Evolutionary conservation across 2,329 filamentous ascomycete genomes (phyloP).

Genomic region (Chrysoporthe puriensis): DNA sequence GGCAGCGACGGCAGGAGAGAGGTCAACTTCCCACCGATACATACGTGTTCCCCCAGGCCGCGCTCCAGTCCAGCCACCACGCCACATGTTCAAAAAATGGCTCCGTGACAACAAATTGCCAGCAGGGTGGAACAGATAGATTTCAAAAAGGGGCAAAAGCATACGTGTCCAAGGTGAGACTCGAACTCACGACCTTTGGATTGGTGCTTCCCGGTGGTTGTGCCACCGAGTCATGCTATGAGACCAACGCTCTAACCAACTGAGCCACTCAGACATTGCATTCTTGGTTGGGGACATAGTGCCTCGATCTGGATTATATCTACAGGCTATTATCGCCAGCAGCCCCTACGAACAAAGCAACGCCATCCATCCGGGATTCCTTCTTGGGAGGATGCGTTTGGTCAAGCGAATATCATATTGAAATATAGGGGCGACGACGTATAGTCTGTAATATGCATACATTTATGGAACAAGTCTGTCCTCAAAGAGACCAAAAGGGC

Average conservation of each 20-base stretch:
- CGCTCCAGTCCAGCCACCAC: too few relatives aligned
- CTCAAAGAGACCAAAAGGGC: background rate
- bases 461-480: background rate
- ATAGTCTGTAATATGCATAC: too few relatives aligned
- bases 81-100: background rate
- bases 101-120: background rate
- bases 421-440: too few relatives aligned
- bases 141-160: background rate
- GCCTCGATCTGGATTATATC: background rate
- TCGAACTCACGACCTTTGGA: constrained; percentile 53
- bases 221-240: constrained; percentile 32
- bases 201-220: constrained; percentile 30
- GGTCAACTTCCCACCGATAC: too few relatives aligned
- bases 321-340: background rate
- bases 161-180: constrained; percentile 43
- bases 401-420: too few relatives aligned
- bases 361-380: too few relatives aligned
- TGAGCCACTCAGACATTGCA: constrained; percentile 39
- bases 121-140: background rate
- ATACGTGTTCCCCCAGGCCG: too few relatives aligned
- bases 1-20: too few relatives aligned
- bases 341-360: too few relatives aligned
- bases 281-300: background rate
- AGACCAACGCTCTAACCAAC: constrained; percentile 46
- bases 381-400: too few relatives aligned